These are phyloP conservation scores for Ehretia macrophylla DNA, from an alignment of 257 asterid species.

Conservation along the genomic window DNA sequence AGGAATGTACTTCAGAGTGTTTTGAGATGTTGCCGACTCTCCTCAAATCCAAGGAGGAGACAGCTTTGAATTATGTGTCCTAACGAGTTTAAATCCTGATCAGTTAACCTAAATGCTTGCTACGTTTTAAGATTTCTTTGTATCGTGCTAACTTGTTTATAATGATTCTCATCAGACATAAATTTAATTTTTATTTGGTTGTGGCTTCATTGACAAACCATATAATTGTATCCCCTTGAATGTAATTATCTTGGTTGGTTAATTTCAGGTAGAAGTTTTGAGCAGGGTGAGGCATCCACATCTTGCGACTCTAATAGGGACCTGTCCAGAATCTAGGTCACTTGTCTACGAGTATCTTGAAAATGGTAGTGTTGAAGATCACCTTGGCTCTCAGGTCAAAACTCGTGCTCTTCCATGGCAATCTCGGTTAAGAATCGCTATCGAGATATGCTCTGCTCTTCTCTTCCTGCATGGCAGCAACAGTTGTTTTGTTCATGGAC, in stretches of 20 bases:
- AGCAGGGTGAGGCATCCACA: conserved; percentile 92
- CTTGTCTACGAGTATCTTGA: conserved; percentile 80
- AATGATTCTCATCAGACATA: no score
- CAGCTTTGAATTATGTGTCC: no score
- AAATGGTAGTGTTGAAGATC: conserved; percentile 76
- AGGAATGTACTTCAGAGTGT: no score
- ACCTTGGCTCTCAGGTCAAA: conserved; percentile 46
- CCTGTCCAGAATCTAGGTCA: conserved; percentile 80
- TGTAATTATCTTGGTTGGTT: conserved; percentile 9
- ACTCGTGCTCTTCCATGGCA: conserved; percentile 62
- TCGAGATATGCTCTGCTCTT: conserved; percentile 65
- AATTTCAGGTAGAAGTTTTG: conserved; percentile 55
- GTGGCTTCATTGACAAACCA: no score
- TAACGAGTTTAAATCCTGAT: no score
- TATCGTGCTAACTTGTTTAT: no score
- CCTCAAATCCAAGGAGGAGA: no score
- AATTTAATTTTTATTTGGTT: no score
- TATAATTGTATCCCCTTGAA: not conserved
- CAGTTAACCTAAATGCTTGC: no score
- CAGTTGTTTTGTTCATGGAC: conserved; percentile 57
- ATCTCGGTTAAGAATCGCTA: conserved; percentile 66
- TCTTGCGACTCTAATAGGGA: conserved; percentile 67
- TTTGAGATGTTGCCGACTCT: no score
- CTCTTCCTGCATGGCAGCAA: conserved; percentile 55
- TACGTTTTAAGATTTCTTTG: no score